Percentiles rank a stretch among this genome's conserved stretches.
These are phyloP conservation scores for Myxozyma melibiosi DNA, from an alignment of 805 yeast genomes.

Conservation along the genomic window DNA sequence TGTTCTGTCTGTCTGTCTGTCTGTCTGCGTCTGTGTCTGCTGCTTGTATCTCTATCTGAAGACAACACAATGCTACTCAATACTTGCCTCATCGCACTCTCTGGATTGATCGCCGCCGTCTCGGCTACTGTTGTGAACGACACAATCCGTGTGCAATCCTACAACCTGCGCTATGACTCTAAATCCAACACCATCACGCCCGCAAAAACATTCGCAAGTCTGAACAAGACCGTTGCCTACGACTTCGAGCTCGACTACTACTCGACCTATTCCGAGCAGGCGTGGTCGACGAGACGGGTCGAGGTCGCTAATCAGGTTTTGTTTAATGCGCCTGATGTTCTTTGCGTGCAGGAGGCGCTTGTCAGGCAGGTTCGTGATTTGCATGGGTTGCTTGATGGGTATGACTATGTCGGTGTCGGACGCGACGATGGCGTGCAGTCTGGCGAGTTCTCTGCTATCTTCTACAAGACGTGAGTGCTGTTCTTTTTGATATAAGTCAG, in stretches of 20 bases:
- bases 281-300: constrained; percentile 11
- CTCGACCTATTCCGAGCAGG: not conserved
- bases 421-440: constrained; percentile 8
- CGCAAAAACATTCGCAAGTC: not conserved
- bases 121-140: not conserved
- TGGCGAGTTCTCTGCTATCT: constrained; percentile 8
- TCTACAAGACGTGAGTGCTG: constrained; percentile 1
- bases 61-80: no score
- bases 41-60: no score
- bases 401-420: constrained; percentile 9
- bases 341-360: constrained; percentile 14
- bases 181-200: not conserved
- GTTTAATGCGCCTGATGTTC: not conserved
- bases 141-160: constrained; percentile 5
- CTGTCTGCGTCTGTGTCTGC: no score
- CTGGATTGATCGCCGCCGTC: not conserved
- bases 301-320: constrained; percentile 1
- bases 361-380: constrained; percentile 2
- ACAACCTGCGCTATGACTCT: constrained; percentile 15
- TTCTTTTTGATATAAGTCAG: not conserved
- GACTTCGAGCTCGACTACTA: not conserved
- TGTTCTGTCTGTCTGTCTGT: no score
- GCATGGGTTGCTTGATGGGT: not conserved
- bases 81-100: not conserved
- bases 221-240: constrained; percentile 1